Evolutionary conservation across 345 rosid species (phyloP).

Genomic region (Microthlaspi erraticum): DNA sequence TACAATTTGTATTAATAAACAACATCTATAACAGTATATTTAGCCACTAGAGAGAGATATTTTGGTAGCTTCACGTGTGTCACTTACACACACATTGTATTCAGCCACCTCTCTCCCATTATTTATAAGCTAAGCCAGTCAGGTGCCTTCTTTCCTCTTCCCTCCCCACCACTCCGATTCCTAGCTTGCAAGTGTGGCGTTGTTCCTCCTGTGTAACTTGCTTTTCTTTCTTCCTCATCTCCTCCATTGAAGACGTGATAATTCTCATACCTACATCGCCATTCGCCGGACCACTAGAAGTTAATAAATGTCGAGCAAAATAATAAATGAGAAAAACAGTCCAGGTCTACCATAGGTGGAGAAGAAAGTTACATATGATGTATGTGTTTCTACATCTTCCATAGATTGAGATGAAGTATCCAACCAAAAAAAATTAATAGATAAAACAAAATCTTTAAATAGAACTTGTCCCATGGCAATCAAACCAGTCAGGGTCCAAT

Average conservation of each 20-base stretch:
- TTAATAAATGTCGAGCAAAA: neutral
- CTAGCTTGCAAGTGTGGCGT: conserved; percentile 21
- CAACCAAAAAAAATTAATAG: neutral
- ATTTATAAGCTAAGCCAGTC: conserved; percentile 21
- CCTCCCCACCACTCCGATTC: neutral
- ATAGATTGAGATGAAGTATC: neutral
- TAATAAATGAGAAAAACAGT: neutral
- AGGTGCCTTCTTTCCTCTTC: conserved; percentile 34
- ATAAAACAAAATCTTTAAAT: neutral
- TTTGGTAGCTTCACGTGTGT: neutral
- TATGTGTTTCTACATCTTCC: neutral
- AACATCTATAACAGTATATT: neutral
- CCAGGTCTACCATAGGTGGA: neutral
- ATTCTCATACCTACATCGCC: conserved; percentile 84
- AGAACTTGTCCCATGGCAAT: neutral
- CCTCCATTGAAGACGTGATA: conserved; percentile 85
- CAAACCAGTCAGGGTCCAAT: conserved; percentile 9
- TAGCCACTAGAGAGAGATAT: conserved; percentile 16
- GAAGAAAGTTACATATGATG: conserved; percentile 6
- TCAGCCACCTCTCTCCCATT: conserved; percentile 4
- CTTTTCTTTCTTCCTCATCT: conserved; percentile 84
- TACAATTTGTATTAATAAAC: neutral
- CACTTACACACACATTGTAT: neutral
- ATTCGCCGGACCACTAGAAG: neutral
- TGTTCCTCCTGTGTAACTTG: conserved; percentile 57